Conservation (phyloP, 2,329 filamentous ascomycete species). For the Colletotrichum aenigma region DNA sequence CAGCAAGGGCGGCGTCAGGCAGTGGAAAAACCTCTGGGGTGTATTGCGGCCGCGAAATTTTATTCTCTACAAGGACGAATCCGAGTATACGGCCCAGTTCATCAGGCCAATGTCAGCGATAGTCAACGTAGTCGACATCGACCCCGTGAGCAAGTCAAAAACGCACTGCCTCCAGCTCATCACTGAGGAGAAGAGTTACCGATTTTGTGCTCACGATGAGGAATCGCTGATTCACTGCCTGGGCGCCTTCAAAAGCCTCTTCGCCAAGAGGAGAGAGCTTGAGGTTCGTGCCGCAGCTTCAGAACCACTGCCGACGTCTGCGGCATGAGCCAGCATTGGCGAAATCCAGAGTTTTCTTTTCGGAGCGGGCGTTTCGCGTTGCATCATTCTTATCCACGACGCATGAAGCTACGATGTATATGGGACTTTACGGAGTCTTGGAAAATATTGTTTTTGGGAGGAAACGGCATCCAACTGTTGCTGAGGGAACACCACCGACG, state of each 20-base stretch:
- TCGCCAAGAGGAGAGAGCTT: conserved; percentile 71
- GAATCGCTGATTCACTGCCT: conserved; percentile 83
- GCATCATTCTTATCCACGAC: background rate
- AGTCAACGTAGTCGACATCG: conserved; percentile 91
- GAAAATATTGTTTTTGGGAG: background rate
- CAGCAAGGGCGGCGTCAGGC: conserved; percentile 79
- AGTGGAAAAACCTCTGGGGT: conserved; percentile 96
- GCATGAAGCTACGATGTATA: conserved; percentile 2
- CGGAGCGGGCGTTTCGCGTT: conserved; percentile 12
- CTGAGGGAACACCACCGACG: background rate
- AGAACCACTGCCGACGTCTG: conserved; percentile 17
- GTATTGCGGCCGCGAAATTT: conserved; percentile 86
- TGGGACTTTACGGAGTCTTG: background rate
- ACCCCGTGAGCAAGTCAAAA: conserved; percentile 85
- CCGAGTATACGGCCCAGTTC: conserved; percentile 85
- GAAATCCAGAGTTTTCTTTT: background rate
- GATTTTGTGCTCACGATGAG: conserved; percentile 80
- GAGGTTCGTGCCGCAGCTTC: conserved; percentile 52
- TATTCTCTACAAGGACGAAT: conserved; percentile 90
- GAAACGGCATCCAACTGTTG: background rate
- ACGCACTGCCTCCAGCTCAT: conserved; percentile 90
- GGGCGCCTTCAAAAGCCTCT: conserved; percentile 87
- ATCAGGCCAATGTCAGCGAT: conserved; percentile 80
- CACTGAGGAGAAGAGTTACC: conserved; percentile 85
- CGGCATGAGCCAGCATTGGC: background rate